Base-by-base conservation (phyloP, 2,329 filamentous ascomycete species). In the Ophiocordyceps unilateralis region DNA sequence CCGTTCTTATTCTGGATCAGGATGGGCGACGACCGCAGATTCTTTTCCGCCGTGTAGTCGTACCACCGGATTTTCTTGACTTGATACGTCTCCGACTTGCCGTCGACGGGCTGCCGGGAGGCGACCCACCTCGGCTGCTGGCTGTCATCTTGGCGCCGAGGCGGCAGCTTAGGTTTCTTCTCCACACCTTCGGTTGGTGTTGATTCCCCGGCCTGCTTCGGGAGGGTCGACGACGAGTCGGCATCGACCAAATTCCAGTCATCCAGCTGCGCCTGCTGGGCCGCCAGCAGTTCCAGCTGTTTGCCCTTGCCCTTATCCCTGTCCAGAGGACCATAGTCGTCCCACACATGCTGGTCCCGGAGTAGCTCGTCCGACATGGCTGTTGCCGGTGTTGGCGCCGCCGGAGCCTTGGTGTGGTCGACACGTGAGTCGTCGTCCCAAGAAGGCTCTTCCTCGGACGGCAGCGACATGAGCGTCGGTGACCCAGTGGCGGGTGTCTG, bases 1-100 rank as follows among this genome's bases (percentile, higher is more conserved):
- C 91, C 91, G 53, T 98, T 98, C 44, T 81, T 77, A 51, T 95
- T 96, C 55, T 98, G 89, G 4, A 93, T 78, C 36, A 96, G 66
- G 44, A 96, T 86, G 0, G 91, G 89, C 1, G 86, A 89, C n/a
- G 73, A 71, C 38, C 85, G 72, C 32, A 84, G 68, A 43, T 76
- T 76, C n/a, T 72, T 68, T 1, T 67, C 58, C 0, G 70, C 67
- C 11, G 57, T 72, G 2, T 67, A 61, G 57, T 95, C 85, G 46
- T 78, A 69, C 88, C 89, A 96, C 47, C 75, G 78, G 47, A 96
- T 80, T 46, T 88, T 87, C 57, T 94, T 93, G 58, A 96, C 88
- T 44, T 87, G 82, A 53, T 98, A 96, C 1, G 86, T 91, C 59
- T 95, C 87, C 0, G 69, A 63, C 50, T 69, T 70, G 39, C 60